Percentiles rank a stretch among this genome's conserved stretches.
These are phyloP conservation scores for Grigorovia transvaalensis DNA, from an alignment of 805 yeast species.

Conservation along the genomic window DNA sequence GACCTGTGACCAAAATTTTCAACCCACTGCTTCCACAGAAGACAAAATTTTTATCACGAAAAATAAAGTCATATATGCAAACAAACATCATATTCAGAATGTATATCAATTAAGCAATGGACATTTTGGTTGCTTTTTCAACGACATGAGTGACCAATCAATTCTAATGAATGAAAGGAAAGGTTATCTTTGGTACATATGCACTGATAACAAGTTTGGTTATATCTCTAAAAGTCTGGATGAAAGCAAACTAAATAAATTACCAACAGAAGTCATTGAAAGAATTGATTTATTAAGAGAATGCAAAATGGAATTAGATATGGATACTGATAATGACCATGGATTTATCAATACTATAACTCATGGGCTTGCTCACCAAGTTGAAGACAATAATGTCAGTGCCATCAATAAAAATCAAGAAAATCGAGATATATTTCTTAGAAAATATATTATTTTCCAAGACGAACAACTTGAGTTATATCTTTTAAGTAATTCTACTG, in stretches of 20 bases:
- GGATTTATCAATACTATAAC: constrained; percentile 61
- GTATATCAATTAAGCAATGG: constrained; percentile 72
- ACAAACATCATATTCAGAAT: background rate
- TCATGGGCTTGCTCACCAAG: background rate
- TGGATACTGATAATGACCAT: constrained; percentile 34
- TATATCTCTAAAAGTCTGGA: constrained; percentile 37
- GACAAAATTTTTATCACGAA: background rate
- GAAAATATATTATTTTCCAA: constrained; percentile 47
- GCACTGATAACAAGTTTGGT: constrained; percentile 36
- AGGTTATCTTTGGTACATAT: constrained; percentile 47
- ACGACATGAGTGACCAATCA: constrained; percentile 53
- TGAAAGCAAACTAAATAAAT: constrained; percentile 12
- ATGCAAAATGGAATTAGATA: constrained; percentile 37
- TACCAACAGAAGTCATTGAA: constrained; percentile 35
- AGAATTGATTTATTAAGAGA: constrained; percentile 33
- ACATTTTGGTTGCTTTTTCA: constrained; percentile 83
- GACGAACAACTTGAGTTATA: constrained; percentile 50
- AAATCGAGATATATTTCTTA: constrained; percentile 49
- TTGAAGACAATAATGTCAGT: constrained; percentile 32
- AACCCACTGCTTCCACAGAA: background rate
- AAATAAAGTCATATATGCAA: background rate
- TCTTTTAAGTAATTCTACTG: constrained; percentile 78
- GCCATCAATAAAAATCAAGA: constrained; percentile 19
- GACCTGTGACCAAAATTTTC: no score
- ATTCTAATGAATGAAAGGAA: constrained; percentile 52